Evolutionary conservation across 208 protist species (phyloP).

Genomic region (Acanthamoeba triangularis): DNA sequence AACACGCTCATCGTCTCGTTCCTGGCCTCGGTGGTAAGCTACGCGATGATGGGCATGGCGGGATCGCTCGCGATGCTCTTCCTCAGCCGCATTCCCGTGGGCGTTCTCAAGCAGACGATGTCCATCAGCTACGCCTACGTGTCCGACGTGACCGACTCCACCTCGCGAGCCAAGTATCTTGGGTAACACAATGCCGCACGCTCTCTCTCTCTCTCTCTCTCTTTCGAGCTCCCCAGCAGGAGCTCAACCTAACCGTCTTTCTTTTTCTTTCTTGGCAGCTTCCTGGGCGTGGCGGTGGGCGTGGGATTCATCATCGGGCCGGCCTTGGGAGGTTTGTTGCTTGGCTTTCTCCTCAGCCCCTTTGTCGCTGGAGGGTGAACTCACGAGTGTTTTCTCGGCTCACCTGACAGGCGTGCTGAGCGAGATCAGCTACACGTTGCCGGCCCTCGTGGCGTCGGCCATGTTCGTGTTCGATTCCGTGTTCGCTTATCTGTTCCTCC

Average conservation of each 20-base stretch:
- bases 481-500: slow-evolving; percentile 20
- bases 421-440: slow-evolving; percentile 29
- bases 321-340: slow-evolving; percentile 9
- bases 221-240: too few species aligned
- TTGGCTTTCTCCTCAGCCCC: background rate
- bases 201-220: too few species aligned
- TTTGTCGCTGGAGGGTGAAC: background rate
- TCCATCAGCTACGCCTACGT: slow-evolving; percentile 50
- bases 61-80: slow-evolving; percentile 16
- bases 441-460: background rate
- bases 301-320: slow-evolving; percentile 58
- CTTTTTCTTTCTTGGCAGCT: background rate
- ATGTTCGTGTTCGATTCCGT: slow-evolving; percentile 16
- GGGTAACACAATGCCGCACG: background rate
- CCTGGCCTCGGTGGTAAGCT: slow-evolving; percentile 26
- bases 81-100: background rate
- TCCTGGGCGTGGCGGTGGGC: background rate
- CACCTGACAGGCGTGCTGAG: background rate
- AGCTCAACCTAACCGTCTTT: background rate
- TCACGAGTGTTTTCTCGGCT: background rate
- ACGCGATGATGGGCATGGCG: slow-evolving; percentile 43
- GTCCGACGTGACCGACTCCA: background rate
- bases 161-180: slow-evolving; percentile 33
- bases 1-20: slow-evolving; percentile 11
- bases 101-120: slow-evolving; percentile 9